These are phyloP conservation scores for Auriscalpium microsporum DNA, from an alignment of 768 basidiomycete genomes.

Conservation along the genomic window DNA sequence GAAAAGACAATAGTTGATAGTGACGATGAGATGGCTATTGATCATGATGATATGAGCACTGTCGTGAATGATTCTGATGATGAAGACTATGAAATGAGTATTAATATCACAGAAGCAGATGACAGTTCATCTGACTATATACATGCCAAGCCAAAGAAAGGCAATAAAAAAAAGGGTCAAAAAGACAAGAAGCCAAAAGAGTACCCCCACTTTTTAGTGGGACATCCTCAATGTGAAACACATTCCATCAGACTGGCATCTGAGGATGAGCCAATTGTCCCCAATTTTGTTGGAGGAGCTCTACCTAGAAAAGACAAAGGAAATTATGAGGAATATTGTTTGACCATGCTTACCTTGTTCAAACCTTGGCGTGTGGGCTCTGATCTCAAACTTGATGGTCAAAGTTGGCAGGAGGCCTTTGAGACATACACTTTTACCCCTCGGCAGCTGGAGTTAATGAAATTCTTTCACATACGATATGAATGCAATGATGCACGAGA, in stretches of 20 bases:
- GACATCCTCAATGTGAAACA: slow-evolving; percentile 18
- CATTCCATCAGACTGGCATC: slow-evolving; percentile 13
- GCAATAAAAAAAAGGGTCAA: too few relatives aligned
- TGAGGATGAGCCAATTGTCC: slow-evolving; percentile 8
- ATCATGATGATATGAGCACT: neutral
- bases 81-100: neutral
- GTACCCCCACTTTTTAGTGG: slow-evolving; percentile 5
- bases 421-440: slow-evolving; percentile 12
- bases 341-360: slow-evolving; percentile 12
- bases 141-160: too few relatives aligned
- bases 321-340: slow-evolving; percentile 11
- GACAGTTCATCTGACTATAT: neutral
- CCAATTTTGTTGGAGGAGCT: slow-evolving; percentile 23
- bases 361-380: slow-evolving; percentile 3
- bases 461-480: slow-evolving; percentile 26
- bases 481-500: slow-evolving; percentile 30
- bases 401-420: slow-evolving; percentile 21
- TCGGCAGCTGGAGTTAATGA: slow-evolving; percentile 15
- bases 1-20: too few relatives aligned
- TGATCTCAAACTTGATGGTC: slow-evolving; percentile 2
- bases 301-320: slow-evolving; percentile 23
- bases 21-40: too few relatives aligned
- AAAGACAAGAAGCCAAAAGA: neutral
- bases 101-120: neutral
- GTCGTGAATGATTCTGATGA: neutral